Evolutionary conservation across 768 basidiomycete species (phyloP).

Genomic region (Amanita brunnescens): DNA sequence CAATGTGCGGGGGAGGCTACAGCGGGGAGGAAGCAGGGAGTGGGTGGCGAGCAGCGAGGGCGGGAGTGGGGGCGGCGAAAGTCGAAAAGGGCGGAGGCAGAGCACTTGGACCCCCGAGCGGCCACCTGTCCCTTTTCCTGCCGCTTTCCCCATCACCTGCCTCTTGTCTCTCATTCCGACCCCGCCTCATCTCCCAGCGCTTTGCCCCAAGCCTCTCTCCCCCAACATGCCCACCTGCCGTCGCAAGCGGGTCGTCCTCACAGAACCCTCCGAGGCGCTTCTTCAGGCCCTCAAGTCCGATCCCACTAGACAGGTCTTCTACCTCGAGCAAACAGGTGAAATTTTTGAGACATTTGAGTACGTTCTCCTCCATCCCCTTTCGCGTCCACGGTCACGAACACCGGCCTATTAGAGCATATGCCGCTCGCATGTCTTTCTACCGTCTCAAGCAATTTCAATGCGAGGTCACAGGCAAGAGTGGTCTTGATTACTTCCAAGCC

Average conservation of each 20-base stretch:
- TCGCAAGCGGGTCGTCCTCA: conserved; percentile 85
- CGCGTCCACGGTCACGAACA: conserved; percentile 13
- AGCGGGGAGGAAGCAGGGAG: background rate
- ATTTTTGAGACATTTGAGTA: conserved; percentile 96
- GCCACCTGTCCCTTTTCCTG: conserved; percentile 58
- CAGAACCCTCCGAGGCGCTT: conserved; percentile 66
- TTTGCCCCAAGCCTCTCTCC: conserved; percentile 11
- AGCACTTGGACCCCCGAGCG: conserved; percentile 39
- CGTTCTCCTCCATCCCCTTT: conserved; percentile 26
- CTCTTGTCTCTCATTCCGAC: conserved; percentile 35
- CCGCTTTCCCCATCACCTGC: conserved; percentile 40
- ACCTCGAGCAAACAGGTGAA: conserved; percentile 91
- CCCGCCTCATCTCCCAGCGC: conserved; percentile 12
- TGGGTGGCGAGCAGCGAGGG: conserved; percentile 4
- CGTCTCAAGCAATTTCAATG: conserved; percentile 92
- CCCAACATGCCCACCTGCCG: conserved; percentile 76
- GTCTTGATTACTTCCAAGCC: conserved; percentile 91
- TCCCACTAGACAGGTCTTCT: conserved; percentile 75
- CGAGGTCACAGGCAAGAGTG: conserved; percentile 92
- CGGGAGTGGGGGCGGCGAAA: background rate
- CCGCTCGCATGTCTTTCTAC: conserved; percentile 92
- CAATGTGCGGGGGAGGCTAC: background rate
- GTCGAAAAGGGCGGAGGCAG: conserved; percentile 5
- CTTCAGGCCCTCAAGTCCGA: conserved; percentile 55
- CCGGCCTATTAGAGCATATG: conserved; percentile 50